These are phyloP conservation scores for Phytopythium litorale DNA, from an alignment of 352 stramenopile genomes.

Conservation along the genomic window DNA sequence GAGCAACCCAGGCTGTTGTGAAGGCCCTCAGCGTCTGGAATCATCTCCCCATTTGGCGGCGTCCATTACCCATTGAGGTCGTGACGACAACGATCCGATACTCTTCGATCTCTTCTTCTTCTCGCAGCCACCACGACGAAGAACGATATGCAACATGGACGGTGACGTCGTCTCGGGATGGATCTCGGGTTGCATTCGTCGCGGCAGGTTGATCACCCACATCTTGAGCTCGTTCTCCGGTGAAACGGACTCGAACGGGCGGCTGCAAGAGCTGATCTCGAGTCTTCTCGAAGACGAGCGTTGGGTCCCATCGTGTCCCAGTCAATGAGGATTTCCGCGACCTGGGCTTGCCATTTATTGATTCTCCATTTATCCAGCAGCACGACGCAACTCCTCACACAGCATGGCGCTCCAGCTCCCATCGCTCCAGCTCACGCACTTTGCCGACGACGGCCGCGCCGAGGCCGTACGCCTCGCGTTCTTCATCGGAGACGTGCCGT, in stretches of 20 bases:
- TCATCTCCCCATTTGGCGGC: neutral
- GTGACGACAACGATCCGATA: neutral
- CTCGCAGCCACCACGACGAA: neutral
- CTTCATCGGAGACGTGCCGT: constrained; percentile 33
- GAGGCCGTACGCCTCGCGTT: constrained; percentile 39
- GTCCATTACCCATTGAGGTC: neutral
- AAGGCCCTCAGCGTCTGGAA: no score
- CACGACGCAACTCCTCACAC: neutral
- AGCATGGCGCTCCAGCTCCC: constrained; percentile 3
- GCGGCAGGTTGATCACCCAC: no score
- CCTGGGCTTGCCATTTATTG: neutral
- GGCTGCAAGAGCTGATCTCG: no score
- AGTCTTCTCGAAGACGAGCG: neutral
- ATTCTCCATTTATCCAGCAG: neutral
- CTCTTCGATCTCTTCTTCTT: neutral
- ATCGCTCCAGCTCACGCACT: constrained; percentile 41
- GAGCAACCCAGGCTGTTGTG: no score
- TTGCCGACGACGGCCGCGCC: constrained; percentile 18
- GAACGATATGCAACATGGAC: no score
- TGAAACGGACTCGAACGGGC: no score
- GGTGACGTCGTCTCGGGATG: no score
- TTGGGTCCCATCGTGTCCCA: neutral
- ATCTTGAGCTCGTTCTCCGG: no score
- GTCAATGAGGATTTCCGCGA: no score
- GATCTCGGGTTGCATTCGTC: no score